A percentile compares a stretch with the other conserved stretches of the same genome.
Conservation (phyloP, 768 basidiomycete genomes). For the Termitomyces sp. region DNA sequence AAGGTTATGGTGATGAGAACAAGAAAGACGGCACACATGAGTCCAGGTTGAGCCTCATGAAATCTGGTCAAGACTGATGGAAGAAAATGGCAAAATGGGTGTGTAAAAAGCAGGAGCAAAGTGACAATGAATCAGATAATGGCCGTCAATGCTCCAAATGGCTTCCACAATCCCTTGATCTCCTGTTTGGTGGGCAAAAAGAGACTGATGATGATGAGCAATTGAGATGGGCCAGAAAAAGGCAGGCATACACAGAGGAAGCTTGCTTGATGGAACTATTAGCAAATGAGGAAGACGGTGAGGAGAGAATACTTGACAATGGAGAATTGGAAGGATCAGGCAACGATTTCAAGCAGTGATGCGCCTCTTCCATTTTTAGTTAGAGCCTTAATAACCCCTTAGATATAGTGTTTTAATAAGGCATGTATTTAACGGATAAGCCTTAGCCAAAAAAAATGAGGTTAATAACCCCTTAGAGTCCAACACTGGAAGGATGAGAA, state of each 20-base stretch:
- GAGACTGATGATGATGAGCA: neutral
- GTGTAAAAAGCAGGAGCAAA: neutral
- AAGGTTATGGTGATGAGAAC: too few relatives aligned
- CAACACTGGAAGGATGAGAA: too few relatives aligned
- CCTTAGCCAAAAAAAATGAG: too few relatives aligned
- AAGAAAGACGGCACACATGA: neutral
- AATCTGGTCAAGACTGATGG: neutral
- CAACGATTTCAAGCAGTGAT: neutral
- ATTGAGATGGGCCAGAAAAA: neutral
- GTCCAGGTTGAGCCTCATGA: neutral
- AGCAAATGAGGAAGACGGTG: neutral
- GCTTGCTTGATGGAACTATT: neutral
- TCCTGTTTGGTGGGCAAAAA: neutral
- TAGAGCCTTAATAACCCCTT: too few relatives aligned
- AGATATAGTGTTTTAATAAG: too few relatives aligned
- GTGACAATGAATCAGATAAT: neutral
- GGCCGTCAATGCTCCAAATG: neutral
- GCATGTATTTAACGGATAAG: too few relatives aligned
- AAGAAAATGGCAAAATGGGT: neutral
- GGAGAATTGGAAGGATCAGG: neutral
- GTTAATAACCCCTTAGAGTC: too few relatives aligned
- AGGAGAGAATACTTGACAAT: neutral
- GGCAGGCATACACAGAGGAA: neutral
- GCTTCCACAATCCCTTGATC: neutral
- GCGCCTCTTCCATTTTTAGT: too few relatives aligned